Percentiles rank a stretch among this genome's conserved stretches.
Conservation (phyloP, 192 early-diverging fungal genomes). For the Coemansia sp. region DNA sequence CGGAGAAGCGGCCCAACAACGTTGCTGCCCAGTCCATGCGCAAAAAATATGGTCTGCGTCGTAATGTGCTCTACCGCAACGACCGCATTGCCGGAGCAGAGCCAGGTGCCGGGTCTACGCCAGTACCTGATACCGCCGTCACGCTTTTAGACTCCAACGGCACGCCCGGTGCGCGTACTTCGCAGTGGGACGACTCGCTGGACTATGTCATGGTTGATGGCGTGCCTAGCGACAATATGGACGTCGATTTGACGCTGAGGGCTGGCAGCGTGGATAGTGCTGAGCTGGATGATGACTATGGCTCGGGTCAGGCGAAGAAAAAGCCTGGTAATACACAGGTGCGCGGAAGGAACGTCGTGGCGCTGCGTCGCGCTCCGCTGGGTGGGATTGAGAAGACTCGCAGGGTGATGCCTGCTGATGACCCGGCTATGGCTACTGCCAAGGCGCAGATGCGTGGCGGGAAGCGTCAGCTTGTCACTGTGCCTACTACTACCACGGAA, state of each 20-base stretch:
- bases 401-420: conserved; percentile 21
- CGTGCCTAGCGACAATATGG: conserved; percentile 23
- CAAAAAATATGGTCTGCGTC: too few species aligned
- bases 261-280: conserved; percentile 36
- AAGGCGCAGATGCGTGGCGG: conserved; percentile 46
- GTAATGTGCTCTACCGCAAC: conserved; percentile 33
- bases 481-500: neutral
- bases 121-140: conserved; percentile 26
- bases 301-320: neutral
- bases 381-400: conserved; percentile 40
- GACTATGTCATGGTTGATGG: conserved; percentile 51
- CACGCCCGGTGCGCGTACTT: neutral
- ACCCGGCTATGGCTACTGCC: conserved; percentile 21
- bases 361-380: conserved; percentile 28
- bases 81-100: conserved; percentile 18
- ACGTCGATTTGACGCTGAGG: conserved; percentile 35
- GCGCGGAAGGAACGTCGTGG: conserved; percentile 40
- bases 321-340: conserved; percentile 5
- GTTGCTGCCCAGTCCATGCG: neutral
- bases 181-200: conserved; percentile 6
- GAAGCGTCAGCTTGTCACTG: neutral
- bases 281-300: conserved; percentile 7
- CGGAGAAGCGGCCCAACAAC: conserved; percentile 43
- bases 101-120: neutral
- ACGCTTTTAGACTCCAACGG: conserved; percentile 16